Evolutionary conservation across 495 filamentous ascomycete genomes (phyloP), one percentile per base, ranked within the genome.

Genomic region (Ascobolus immersus): DNA sequence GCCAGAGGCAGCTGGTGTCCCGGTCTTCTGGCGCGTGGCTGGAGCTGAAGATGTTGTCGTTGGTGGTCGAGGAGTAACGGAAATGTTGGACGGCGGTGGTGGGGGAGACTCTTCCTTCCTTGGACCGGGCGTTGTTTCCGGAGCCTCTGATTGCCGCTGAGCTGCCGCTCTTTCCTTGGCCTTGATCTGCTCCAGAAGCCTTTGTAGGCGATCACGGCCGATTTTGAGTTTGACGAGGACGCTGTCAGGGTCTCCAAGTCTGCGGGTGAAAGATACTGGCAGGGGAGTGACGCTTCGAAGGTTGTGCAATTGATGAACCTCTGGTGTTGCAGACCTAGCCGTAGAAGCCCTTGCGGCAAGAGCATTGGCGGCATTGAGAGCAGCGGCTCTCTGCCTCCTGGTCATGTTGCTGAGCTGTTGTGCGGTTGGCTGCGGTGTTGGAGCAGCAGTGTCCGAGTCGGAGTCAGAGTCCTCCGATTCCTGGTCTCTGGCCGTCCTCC

Each of bases 281-380:
- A 40, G 22, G 13, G 22, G 18, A 11, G 25, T 11, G 11, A 18
- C 12, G 8, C 15, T 10, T 13, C 13, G 10, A 11, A 11, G 13
- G 10, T 14, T 18, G 35, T 34, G 38, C 33, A 11, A 32, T 8
- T n/a, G 43, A 30, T 17, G 39, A 56, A 18, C 56, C 50, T 94
- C 86, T 1, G 89, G 86, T 0, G 86, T 93, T 44, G 79, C 76
- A 10, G 82, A 93, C 24, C 86, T 71, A 18, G 72, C 78, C 21
- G 11, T 37, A 5, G 38, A 42, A 12, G 44, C 40, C 2, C 44
- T 37, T 18, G 47, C 33, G 10, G 17, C n/a, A 10, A 17, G 10
- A 8, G 39, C 42, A 10, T 38, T 32, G 17, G 24, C 17, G 6
- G 33, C 38, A 19, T 49, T 49, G 9, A 89, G 46, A 39, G 74